These are phyloP conservation scores for Cynara cardunculus DNA, from an alignment of 129 eudicot genomes.

Conservation along the genomic window DNA sequence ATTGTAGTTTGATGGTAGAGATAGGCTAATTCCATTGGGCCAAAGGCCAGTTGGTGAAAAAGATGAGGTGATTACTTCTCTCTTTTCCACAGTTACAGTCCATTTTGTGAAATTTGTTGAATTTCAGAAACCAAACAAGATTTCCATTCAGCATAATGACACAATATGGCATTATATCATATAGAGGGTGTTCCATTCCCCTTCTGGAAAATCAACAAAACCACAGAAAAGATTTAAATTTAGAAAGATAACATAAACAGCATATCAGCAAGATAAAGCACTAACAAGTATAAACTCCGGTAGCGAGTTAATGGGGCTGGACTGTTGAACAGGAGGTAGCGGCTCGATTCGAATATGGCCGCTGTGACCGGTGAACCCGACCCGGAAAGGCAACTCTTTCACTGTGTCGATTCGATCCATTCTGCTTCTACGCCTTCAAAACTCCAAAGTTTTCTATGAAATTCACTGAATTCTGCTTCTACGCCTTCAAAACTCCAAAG, in stretches of 20 bases:
- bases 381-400: constrained; percentile 72
- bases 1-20: not conserved
- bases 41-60: not conserved
- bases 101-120: not conserved
- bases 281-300: constrained; percentile 92
- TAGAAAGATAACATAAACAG: not conserved
- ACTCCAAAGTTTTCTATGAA: not conserved
- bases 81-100: not conserved
- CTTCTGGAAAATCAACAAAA: not conserved
- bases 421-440: constrained; percentile 4
- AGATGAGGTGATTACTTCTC: not conserved
- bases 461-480: not conserved
- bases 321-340: constrained; percentile 66
- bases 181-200: not conserved
- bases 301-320: constrained; percentile 40
- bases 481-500: not conserved
- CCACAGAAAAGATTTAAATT: not conserved
- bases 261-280: not conserved
- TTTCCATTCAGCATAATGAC: not conserved
- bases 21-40: not conserved
- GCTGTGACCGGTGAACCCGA: constrained; percentile 85
- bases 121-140: not conserved
- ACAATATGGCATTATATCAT: not conserved
- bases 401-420: constrained; percentile 73
- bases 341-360: constrained; percentile 90